Evolutionary conservation across 768 basidiomycete genomes (phyloP).

Genomic region (Mycena crocata): DNA sequence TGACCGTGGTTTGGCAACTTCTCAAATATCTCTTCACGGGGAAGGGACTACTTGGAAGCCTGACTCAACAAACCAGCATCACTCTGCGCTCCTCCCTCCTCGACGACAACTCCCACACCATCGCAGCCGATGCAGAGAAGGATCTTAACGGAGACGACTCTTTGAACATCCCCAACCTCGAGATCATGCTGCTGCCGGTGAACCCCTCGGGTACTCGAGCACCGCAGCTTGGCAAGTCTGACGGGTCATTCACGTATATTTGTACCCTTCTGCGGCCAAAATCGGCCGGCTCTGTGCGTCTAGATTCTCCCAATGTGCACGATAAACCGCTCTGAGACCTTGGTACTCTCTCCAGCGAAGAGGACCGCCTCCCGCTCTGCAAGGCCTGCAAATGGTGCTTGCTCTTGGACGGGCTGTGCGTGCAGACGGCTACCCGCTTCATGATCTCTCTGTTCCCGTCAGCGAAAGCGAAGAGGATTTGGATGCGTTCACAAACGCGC

Average conservation of each 20-base stretch:
- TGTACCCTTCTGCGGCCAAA: slow-evolving; percentile 37
- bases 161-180: not conserved
- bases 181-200: slow-evolving; percentile 1
- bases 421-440: slow-evolving; percentile 39
- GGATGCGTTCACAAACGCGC: slow-evolving; percentile 43
- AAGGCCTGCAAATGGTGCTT: slow-evolving; percentile 38
- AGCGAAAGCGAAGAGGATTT: slow-evolving; percentile 43
- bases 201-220: not conserved
- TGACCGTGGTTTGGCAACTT: not conserved
- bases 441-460: slow-evolving; percentile 40
- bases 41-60: not conserved
- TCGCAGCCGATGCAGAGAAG: no score
- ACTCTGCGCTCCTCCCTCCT: not conserved
- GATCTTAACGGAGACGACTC: not conserved
- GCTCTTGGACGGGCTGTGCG: slow-evolving; percentile 39
- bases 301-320: slow-evolving; percentile 44
- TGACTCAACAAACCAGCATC: not conserved
- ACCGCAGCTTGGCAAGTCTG: not conserved
- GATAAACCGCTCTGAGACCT: slow-evolving; percentile 45
- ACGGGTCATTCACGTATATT: not conserved
- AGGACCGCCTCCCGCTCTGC: slow-evolving; percentile 42
- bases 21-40: slow-evolving; percentile 1
- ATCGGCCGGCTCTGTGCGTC: slow-evolving; percentile 34
- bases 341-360: slow-evolving; percentile 38
- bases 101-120: not conserved